A percentile compares a stretch with the other conserved stretches of the same genome.
These are phyloP conservation scores for Centrapalus pauciflorus DNA, from an alignment of 129 eudicot species.

Conservation along the genomic window DNA sequence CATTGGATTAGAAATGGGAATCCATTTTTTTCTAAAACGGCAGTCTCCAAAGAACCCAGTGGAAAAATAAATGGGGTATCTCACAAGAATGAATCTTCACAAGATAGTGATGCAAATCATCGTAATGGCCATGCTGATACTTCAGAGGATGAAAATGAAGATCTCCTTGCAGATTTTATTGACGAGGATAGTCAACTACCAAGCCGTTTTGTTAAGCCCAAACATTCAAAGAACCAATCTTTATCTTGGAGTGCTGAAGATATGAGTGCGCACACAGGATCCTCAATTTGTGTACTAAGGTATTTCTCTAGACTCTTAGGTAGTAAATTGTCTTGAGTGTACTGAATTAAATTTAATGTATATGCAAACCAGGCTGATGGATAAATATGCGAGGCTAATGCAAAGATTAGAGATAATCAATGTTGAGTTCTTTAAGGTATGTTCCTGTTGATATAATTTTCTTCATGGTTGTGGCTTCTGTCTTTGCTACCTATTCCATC, in stretches of 20 bases:
- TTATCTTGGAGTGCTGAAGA: slow-evolving; percentile 37
- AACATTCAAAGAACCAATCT: slow-evolving; percentile 37
- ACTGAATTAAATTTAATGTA: not conserved
- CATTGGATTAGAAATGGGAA: slow-evolving; percentile 66
- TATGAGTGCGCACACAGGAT: slow-evolving; percentile 53
- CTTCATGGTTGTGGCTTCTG: not conserved
- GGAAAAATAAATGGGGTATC: slow-evolving; percentile 33
- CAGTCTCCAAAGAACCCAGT: slow-evolving; percentile 26
- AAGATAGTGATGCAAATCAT: slow-evolving; percentile 23
- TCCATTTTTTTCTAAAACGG: slow-evolving; percentile 48
- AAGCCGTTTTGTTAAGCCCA: slow-evolving; percentile 46
- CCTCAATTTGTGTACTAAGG: slow-evolving; percentile 70
- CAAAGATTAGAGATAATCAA: slow-evolving; percentile 86
- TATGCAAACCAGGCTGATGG: slow-evolving; percentile 66
- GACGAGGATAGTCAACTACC: slow-evolving; percentile 86
- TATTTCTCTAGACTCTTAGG: not conserved
- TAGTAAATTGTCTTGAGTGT: no score
- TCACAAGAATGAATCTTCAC: slow-evolving; percentile 23
- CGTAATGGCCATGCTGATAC: slow-evolving; percentile 38
- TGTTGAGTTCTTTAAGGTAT: slow-evolving; percentile 86
- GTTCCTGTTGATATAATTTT: slow-evolving; percentile 3
- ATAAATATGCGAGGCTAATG: slow-evolving; percentile 97
- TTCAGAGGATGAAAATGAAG: slow-evolving; percentile 70
- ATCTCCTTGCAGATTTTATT: slow-evolving; percentile 75
- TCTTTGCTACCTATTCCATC: not conserved